phyloP scores from a whole-genome alignment of 495 filamentous ascomycete species.

The Viridothelium virens region DNA sequence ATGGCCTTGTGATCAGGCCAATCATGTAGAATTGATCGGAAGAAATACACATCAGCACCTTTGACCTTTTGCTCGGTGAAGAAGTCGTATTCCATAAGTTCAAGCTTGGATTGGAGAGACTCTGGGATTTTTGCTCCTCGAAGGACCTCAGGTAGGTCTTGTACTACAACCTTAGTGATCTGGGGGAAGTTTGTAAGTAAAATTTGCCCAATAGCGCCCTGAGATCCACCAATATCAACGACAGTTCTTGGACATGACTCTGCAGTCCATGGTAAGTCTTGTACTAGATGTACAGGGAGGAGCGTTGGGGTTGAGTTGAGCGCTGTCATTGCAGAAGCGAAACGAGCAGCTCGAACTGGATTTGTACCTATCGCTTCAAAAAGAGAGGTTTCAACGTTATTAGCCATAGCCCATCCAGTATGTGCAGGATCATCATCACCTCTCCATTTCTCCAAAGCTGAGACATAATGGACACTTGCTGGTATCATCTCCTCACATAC shows the following conservation, averaged over 20 bases:
- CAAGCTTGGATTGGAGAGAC: conserved; percentile 19
- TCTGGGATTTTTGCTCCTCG: conserved; percentile 8
- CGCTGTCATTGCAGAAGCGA: conserved; percentile 5
- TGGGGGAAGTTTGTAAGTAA: background rate
- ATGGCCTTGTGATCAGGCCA: conserved; percentile 37
- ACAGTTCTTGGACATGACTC: conserved; percentile 3
- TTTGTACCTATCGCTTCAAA: background rate
- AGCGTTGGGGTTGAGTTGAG: background rate
- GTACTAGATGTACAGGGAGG: background rate
- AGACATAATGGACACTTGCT: conserved; percentile 3
- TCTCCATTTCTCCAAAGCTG: conserved; percentile 8
- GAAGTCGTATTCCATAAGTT: conserved; percentile 39
- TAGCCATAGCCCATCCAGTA: conserved; percentile 1
- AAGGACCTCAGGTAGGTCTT: conserved; percentile 9
- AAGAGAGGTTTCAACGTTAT: background rate
- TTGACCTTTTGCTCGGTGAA: conserved; percentile 37
- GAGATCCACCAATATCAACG: conserved; percentile 1
- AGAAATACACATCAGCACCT: conserved; percentile 39
- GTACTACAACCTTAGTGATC: conserved; percentile 10
- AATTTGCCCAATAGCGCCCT: background rate
- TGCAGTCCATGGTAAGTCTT: background rate
- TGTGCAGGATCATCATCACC: conserved; percentile 4
- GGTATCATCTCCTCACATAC: conserved; percentile 1
- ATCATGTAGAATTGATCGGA: conserved; percentile 24
- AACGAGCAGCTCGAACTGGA: conserved; percentile 2